Evolutionary conservation across 2,329 filamentous ascomycete genomes (phyloP), one percentile per base, ranked within the genome.

Genomic region (Xylaria sp.): DNA sequence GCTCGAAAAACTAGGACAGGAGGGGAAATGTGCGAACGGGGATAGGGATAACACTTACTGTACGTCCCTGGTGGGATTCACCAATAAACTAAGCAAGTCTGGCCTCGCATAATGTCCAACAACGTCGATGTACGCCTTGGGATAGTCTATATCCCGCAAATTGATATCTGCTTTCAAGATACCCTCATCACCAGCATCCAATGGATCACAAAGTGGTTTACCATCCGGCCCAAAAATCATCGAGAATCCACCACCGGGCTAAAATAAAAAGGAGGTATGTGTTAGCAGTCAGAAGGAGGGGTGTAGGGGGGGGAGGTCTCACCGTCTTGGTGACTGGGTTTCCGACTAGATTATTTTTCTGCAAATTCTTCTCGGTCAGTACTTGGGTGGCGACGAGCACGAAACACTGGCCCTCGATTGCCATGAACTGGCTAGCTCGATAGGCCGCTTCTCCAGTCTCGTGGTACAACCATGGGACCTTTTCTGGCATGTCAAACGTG

Each of bases 211-310:
- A 39, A 83, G 59, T 3, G 74, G 65, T 22, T 77, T 68, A 1
- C 81, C 81, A 59, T 83, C 80, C 0, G 81, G 80, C 0, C 76
- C 80, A 53, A 79, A 78, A 19, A 82, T 74, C 55, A 77, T 78
- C 2, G 76, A 76, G 49, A 75, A 76, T 1, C 80, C 81, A 19
- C 77, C 77, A 2, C 73, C 71, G 1, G 71, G 71, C 61, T 69
- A 49, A 40, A 44, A 41, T n/a, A n/a, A 34, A 29, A 34, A 40
- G 18, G 21, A 48, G 38, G 8, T 22, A 49, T 41, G 38, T 46
- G 41, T 66, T 57, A 66, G 56, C 48, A 44, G 37, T 48, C n/a
- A 51, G n/a, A 20, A 41, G 38, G 21, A 42, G 49, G 39, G 19
- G 9, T 42, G 29, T n/a, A 19, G 13, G 26, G 48, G 43, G 24